phyloP scores from a whole-genome alignment of 768 basidiomycete species.

The Tylopilus subfusipes region DNA sequence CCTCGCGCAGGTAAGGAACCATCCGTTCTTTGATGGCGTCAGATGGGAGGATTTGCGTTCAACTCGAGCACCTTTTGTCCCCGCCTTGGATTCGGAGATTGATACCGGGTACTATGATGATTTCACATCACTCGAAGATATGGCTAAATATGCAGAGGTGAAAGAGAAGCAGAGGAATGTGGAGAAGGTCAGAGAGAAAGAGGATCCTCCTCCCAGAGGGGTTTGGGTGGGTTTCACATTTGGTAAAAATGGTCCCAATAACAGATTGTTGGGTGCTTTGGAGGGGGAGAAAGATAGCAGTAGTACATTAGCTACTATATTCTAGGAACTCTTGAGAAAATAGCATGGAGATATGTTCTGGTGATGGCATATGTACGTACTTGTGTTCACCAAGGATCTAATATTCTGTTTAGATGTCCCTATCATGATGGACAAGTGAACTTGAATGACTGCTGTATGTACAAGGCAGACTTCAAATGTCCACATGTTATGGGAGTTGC shows the following conservation, averaged over 20 bases:
- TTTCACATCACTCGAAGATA: constrained; percentile 84
- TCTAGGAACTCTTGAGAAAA: no score
- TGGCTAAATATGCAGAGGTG: constrained; percentile 99
- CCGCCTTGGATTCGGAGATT: constrained; percentile 88
- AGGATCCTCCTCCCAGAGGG: constrained; percentile 64
- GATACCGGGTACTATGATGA: constrained; percentile 97
- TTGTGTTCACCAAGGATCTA: no score
- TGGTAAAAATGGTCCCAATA: constrained; percentile 78
- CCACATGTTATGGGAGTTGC: no score
- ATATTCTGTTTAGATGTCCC: no score
- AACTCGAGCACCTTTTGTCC: constrained; percentile 85
- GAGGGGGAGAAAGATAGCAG: constrained; percentile 41
- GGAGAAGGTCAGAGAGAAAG: constrained; percentile 86
- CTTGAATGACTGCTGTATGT: no score
- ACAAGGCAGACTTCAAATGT: no score
- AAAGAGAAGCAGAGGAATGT: constrained; percentile 96
- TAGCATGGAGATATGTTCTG: no score
- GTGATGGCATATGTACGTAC: no score
- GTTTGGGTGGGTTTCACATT: constrained; percentile 94
- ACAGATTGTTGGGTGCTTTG: constrained; percentile 24
- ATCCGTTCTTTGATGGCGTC: constrained; percentile 78
- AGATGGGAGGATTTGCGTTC: constrained; percentile 79
- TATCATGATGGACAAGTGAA: no score
- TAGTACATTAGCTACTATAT: constrained; percentile 58
- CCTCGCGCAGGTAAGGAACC: constrained; percentile 64